Conservation (phyloP, 2,329 filamentous ascomycete genomes). For the Botrytis galanthina region DNA sequence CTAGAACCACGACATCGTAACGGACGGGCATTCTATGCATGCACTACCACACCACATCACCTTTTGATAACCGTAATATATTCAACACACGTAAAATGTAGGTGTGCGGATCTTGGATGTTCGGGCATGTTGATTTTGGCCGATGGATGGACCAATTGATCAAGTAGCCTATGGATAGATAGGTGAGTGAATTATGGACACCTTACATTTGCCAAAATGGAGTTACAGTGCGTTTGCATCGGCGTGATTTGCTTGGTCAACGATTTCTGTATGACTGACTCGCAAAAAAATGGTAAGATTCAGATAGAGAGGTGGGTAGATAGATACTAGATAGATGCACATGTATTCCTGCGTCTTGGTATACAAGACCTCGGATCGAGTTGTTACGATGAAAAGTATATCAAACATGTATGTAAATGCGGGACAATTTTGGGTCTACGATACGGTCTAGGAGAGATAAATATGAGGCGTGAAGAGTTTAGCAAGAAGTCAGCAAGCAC, state of each 20-base stretch:
- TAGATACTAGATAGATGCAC: background rate
- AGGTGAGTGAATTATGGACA: background rate
- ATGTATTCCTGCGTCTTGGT: background rate
- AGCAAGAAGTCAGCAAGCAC: background rate
- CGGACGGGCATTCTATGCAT: background rate
- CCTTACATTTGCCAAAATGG: background rate
- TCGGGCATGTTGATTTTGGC: background rate
- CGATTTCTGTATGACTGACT: background rate
- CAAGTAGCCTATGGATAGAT: background rate
- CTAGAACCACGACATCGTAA: background rate
- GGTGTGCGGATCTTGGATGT: background rate
- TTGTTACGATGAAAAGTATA: background rate
- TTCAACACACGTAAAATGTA: background rate
- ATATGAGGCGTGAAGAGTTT: background rate
- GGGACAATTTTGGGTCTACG: background rate
- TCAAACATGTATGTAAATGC: background rate
- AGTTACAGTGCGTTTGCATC: background rate
- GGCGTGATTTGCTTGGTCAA: slow-evolving; percentile 4
- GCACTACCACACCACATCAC: background rate
- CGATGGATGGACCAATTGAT: slow-evolving; percentile 1
- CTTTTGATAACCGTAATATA: background rate
- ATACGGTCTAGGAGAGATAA: background rate
- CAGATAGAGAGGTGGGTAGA: background rate
- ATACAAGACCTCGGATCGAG: slow-evolving; percentile 13
- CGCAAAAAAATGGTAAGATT: background rate